phyloP scores from a whole-genome alignment of 2,329 filamentous ascomycete genomes.

The Claviceps purpurea region DNA sequence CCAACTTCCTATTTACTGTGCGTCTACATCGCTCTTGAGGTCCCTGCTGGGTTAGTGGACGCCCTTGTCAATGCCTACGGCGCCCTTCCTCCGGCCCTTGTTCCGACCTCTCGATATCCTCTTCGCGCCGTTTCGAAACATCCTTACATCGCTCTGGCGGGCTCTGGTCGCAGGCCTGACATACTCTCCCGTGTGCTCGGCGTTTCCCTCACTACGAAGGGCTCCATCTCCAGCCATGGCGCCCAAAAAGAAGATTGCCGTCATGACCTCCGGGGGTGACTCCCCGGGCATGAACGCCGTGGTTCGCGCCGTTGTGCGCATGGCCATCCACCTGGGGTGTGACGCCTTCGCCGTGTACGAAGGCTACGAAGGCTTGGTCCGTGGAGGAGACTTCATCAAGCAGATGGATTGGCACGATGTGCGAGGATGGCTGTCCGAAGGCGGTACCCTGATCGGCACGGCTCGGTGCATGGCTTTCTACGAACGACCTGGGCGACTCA shows the following conservation, averaged over 20 bases:
- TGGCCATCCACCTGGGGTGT: slow-evolving; percentile 72
- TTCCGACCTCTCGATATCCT: slow-evolving; percentile 18
- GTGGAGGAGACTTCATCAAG: slow-evolving; percentile 76
- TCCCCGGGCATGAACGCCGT: slow-evolving; percentile 91
- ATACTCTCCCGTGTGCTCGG: slow-evolving; percentile 2
- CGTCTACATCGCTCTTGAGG: not conserved
- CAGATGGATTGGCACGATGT: slow-evolving; percentile 89
- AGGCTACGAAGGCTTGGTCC: slow-evolving; percentile 89
- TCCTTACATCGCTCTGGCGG: slow-evolving; percentile 16
- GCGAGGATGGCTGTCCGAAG: slow-evolving; percentile 83
- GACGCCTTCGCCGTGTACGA: slow-evolving; percentile 77
- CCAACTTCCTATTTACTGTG: not conserved
- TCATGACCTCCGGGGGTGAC: slow-evolving; percentile 92
- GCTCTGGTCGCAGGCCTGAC: slow-evolving; percentile 10
- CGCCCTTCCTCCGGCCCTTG: slow-evolving; percentile 15
- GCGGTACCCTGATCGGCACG: slow-evolving; percentile 90
- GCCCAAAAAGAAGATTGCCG: slow-evolving; percentile 57
- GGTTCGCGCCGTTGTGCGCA: slow-evolving; percentile 81
- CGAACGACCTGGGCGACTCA: slow-evolving; percentile 70
- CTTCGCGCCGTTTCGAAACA: slow-evolving; percentile 14
- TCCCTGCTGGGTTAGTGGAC: not conserved
- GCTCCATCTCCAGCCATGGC: slow-evolving; percentile 24
- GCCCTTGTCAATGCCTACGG: slow-evolving; percentile 13
- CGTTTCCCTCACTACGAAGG: slow-evolving; percentile 8
- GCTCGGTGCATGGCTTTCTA: slow-evolving; percentile 88